Base-by-base conservation (phyloP, 2,329 filamentous ascomycete genomes). In the Nigrospora oryzae region DNA sequence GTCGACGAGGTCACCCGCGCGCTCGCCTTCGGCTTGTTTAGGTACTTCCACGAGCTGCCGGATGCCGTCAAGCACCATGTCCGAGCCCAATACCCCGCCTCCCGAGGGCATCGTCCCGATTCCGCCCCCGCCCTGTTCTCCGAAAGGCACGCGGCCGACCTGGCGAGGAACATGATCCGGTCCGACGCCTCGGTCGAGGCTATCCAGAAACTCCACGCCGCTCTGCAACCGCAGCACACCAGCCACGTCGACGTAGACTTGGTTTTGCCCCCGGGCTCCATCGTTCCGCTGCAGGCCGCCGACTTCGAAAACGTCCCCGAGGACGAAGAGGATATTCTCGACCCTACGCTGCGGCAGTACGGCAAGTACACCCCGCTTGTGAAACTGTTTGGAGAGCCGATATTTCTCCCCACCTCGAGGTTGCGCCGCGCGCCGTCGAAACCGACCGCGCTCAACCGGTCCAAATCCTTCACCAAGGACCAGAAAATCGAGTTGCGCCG, bases 1-100 rank as follows among this genome's bases (percentile, higher is more conserved):
- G 91, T 91, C 57, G 91, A 97, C 63, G 91, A 97, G 65, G 75
- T 95, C 52, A 94, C 86, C 66, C 83, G 93, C 38, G 93, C 85
- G 15, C 75, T 98, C 45, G 93, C 91, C 40, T 95, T 97, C 64
- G 89, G 88, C 46, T 74, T 98, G 53, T 85, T 84, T 71, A 96
- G 95, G 63, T 98, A 96, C 72, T 97, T 96, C 61, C 77, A 79
- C 49, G 91, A 97, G 66, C 74, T 98, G 43, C 82, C 90, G 17
- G 78, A 85, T 44, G 71, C 77, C 34, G 83, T 89, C 59, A 95
- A 89, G 70, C 74, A 73, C 56, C 75, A 81, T 49, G 75, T 95
- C 63, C 80, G 74, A 53, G 74, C 73, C 54, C 65, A 70, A 34
- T 80, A 78, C 52, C 74, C 75, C 34, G 63, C 67, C 43, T 70